Evolutionary conservation across 78 protist genomes (phyloP), one percentile per base, ranked within the genome.

Genomic region (Dictyostelium capitatum): DNA sequence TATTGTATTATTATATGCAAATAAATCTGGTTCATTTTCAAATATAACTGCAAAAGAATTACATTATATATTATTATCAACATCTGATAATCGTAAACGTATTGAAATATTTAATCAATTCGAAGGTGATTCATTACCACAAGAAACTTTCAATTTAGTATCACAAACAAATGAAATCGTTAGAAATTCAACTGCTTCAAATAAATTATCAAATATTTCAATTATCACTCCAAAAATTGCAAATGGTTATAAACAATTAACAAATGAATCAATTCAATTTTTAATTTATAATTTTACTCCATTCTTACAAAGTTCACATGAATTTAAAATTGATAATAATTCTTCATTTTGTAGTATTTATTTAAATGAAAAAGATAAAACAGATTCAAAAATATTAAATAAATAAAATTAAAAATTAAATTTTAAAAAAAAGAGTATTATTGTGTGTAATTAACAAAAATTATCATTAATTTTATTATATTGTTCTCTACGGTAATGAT

Each of bases 1-100:
- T 14, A 32, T 78, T 2, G 19, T 11, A 2, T 9, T 48, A 14
- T 19, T 23, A 10, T 56, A 6, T 2, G 53, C 53, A 3, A 78
- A 37, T 6, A 8, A 32, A n/a, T 6, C 28, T 3, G 48, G 32
- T 37, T 4, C 47, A 4, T 19, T 1, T 4, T 7, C 14, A 6
- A 10, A 43, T 14, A 75, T 75, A 25, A 30, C 83, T 19, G 69
- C 37, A 78, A 32, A 14, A 4, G 83, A 78, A 8, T 78, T 78
- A 5, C 28, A 47, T 12, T 74, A 74, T 48, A n/a, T 20, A 19
- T 43, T 74, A 5, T 12, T 23, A 11, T 41, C 80, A 74, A 20
- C 25, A 7, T 4, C 41, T 0, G 20, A 25, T n/a, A 4, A n/a
- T 11, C 9, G 3, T 8, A 4, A 46, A 19, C 41, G 17, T 17